These are phyloP conservation scores for Wickerhamomyces chaumierensis DNA, from an alignment of 805 yeast species.

Conservation along the genomic window DNA sequence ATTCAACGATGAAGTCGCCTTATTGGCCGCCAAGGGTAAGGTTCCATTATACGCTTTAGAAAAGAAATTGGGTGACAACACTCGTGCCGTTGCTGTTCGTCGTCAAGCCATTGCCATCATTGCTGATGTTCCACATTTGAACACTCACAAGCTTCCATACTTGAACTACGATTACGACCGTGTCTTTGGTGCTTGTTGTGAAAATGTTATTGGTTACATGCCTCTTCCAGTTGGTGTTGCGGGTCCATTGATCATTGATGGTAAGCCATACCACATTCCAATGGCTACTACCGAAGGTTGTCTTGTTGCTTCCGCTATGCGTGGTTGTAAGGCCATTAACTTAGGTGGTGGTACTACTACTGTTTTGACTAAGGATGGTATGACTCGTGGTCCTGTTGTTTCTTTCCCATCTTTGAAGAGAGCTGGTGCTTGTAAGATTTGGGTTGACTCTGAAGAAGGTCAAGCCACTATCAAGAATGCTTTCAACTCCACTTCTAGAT, in stretches of 20 bases:
- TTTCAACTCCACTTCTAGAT: conserved; percentile 92
- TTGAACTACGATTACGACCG: conserved; percentile 82
- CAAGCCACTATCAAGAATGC: conserved; percentile 72
- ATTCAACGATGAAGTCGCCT: conserved; percentile 60
- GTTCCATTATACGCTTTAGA: conserved; percentile 91
- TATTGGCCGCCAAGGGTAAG: conserved; percentile 62
- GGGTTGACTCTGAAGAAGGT: conserved; percentile 96
- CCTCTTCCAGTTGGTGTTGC: conserved; percentile 97
- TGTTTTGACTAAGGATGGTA: conserved; percentile 89
- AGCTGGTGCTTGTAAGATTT: conserved; percentile 89
- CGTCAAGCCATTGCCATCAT: conserved; percentile 82
- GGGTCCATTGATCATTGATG: conserved; percentile 91
- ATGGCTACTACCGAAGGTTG: conserved; percentile 99
- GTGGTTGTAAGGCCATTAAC: conserved; percentile 97
- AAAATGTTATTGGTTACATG: conserved; percentile 92
- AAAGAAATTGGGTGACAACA: conserved; percentile 77
- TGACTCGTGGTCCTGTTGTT: conserved; percentile 99
- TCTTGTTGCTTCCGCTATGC: conserved; percentile 94
- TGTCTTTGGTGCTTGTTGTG: conserved; percentile 98
- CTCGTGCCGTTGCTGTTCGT: conserved; percentile 90
- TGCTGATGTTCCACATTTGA: conserved; percentile 73
- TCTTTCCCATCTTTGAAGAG: conserved; percentile 70
- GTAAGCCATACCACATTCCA: conserved; percentile 81
- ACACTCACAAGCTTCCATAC: conserved; percentile 65
- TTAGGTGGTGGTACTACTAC: conserved; percentile 95